Percentiles rank a stretch among this genome's conserved stretches.
Conservation (phyloP, 2,329 filamentous ascomycete species). For the Cladorrhinum sp. region DNA sequence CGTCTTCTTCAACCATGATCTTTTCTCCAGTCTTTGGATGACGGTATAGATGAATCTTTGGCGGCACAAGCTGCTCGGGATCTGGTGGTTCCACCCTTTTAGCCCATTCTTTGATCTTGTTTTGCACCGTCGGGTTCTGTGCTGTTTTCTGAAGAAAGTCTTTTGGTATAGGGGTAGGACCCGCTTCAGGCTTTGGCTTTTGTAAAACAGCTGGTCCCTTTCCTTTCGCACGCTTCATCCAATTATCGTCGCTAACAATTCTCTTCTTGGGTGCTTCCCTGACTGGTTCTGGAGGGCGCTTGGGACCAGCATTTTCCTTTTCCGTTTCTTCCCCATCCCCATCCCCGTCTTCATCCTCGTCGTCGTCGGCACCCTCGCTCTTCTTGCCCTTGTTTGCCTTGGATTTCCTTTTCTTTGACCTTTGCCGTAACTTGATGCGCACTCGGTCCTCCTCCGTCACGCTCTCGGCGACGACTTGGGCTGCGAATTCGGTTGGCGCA, state of each 20-base stretch:
- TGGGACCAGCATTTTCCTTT: conserved; percentile 22
- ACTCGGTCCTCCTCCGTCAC: conserved; percentile 61
- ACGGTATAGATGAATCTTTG: conserved; percentile 26
- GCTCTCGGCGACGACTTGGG: conserved; percentile 57
- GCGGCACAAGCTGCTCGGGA: conserved; percentile 30
- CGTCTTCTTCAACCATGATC: conserved; percentile 37
- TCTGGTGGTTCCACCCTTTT: conserved; percentile 51
- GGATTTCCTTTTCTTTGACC: conserved; percentile 37
- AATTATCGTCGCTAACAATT: conserved; percentile 90
- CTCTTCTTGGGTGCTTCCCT: conserved; percentile 77
- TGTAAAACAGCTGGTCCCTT: conserved; percentile 39
- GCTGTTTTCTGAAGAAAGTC: conserved; percentile 54
- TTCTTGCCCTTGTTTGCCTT: conserved; percentile 34
- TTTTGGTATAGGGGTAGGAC: conserved; percentile 49
- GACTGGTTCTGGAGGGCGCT: conserved; percentile 39
- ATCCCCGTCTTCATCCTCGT: conserved; percentile 24
- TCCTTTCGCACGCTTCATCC: conserved; percentile 61
- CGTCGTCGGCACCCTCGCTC: conserved; percentile 16
- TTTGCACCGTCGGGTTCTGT: conserved; percentile 54
- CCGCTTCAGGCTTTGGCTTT: conserved; percentile 32
- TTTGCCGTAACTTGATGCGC: conserved; percentile 53
- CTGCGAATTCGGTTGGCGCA: conserved; percentile 60
- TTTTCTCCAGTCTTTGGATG: conserved; percentile 31
- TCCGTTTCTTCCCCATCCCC: conserved; percentile 25
- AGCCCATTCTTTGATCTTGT: conserved; percentile 63